Evolutionary conservation across 129 eudicot genomes (phyloP).

Genomic region (Daucus carota): DNA sequence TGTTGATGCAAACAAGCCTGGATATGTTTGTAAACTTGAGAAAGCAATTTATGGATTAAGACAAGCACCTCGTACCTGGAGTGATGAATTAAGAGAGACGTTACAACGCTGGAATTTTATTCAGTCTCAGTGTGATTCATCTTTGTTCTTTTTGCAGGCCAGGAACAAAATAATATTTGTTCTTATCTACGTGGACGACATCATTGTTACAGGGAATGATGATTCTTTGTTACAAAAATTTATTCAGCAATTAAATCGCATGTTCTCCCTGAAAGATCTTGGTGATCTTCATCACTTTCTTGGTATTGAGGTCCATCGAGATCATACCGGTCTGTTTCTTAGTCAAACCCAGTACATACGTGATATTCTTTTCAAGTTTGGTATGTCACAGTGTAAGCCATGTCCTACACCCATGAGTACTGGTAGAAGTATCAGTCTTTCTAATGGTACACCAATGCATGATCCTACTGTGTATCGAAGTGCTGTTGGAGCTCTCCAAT

Average conservation of each 20-base stretch:
- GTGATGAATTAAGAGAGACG: not conserved
- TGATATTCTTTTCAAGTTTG: not conserved
- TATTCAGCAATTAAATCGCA: not conserved
- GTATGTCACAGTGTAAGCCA: not conserved
- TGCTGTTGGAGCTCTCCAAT: not conserved
- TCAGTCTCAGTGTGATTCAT: not conserved
- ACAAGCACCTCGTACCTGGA: slow-evolving; percentile 11
- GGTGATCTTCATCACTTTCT: not conserved
- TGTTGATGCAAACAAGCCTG: not conserved
- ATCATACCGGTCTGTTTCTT: not conserved
- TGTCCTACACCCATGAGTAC: not conserved
- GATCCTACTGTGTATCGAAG: not conserved
- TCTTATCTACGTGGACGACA: slow-evolving; percentile 1
- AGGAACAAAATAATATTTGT: not conserved
- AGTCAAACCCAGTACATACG: not conserved
- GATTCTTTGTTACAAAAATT: not conserved
- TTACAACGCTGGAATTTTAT: not conserved
- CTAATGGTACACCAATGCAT: not conserved
- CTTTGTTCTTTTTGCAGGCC: not conserved
- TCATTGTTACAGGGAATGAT: not conserved
- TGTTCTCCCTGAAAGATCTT: not conserved
- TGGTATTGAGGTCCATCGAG: not conserved
- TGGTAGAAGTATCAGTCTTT: not conserved
- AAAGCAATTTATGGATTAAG: slow-evolving; percentile 3
- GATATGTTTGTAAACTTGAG: not conserved